Evolutionary conservation across 164 flowering plant species (phyloP), one percentile per base, ranked within the genome.

Genomic region (Echeveria elegans): DNA sequence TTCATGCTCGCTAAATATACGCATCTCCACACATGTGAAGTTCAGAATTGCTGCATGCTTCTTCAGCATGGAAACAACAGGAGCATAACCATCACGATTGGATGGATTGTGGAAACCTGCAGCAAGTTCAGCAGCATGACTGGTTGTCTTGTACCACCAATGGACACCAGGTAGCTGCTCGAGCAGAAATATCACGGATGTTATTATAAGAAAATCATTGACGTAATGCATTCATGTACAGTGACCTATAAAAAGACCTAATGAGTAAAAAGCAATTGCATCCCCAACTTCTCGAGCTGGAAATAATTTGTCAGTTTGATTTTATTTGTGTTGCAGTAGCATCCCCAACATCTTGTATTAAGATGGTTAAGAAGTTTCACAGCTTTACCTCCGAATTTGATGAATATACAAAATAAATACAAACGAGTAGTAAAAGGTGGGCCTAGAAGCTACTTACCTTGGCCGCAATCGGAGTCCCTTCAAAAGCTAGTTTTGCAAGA

Each of bases 141-240:
- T 90, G 32, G 88, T 83, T 62, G 98, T 89, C 80, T 86, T 94
- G 76, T 94, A 94, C 97, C 96, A 94, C 98, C 98, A 90, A 75
- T 88, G 85, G 64, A 85, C 73, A 69, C 97, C 92, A 74, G 96
- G 77, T 66, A 94, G 70, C 98, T 94, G 87, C 74, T 75, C 72
- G 71, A 64, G 65, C 70, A 69, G 70, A 66, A 76, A 75, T 68
- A 75, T 72, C 24, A 66, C 64, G 65, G 30, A 67, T 15, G 11
- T 21, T 43, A 38, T 4, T 43, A 9, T 7, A 52, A 7, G 29
- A 52, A 52, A 52, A 52, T 21, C 26, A 52, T 53, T 11, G 5
- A 24, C 18, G 6, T 53, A 6, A 21, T 23, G 10, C 28, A 52
- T 52, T 23, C 23, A 52, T 9, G 59, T n/a, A 52, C 29, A 52